phyloP scores from a whole-genome alignment of 2,329 filamentous ascomycete genomes.

The Neonectria sp. region DNA sequence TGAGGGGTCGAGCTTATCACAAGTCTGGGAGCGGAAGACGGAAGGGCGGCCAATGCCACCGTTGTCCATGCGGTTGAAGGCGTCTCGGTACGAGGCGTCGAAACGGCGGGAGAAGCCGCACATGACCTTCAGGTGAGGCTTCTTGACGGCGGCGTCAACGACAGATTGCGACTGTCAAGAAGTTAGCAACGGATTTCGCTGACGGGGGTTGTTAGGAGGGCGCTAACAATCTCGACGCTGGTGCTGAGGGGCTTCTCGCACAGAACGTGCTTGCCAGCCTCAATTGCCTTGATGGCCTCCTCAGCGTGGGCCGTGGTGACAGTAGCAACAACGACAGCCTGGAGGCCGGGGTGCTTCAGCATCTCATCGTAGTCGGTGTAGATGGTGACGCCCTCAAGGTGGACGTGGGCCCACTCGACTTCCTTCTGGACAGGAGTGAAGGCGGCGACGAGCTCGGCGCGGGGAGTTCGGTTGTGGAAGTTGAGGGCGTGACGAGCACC shows the following conservation, averaged over 20 bases:
- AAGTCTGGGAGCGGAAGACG: constrained; percentile 77
- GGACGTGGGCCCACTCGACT: constrained; percentile 41
- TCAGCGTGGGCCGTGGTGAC: constrained; percentile 46
- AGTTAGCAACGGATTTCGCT: constrained; percentile 16
- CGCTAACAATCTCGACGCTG: constrained; percentile 67
- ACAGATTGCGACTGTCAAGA: constrained; percentile 69
- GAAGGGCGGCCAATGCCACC: constrained; percentile 73
- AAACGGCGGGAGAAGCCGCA: constrained; percentile 62
- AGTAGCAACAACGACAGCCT: constrained; percentile 46
- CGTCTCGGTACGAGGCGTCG: constrained; percentile 76
- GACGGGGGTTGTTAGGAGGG: too few species aligned
- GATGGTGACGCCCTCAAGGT: constrained; percentile 43
- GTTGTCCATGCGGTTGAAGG: constrained; percentile 64
- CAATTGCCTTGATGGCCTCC: constrained; percentile 47
- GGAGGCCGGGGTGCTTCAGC: constrained; percentile 47
- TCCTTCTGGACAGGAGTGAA: constrained; percentile 46
- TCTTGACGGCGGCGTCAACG: constrained; percentile 67
- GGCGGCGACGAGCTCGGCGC: constrained; percentile 45
- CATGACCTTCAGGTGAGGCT: constrained; percentile 76
- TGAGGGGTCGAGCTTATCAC: constrained; percentile 75
- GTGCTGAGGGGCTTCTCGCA: constrained; percentile 48
- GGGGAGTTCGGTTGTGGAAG: constrained; percentile 45
- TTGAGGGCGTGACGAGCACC: constrained; percentile 48
- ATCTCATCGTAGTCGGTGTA: constrained; percentile 47
- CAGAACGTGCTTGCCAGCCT: constrained; percentile 46